Evolutionary conservation across 1,284 basidiomycete species (phyloP), one percentile per base, ranked within the genome.

Genomic region (Malassezia obtusa): DNA sequence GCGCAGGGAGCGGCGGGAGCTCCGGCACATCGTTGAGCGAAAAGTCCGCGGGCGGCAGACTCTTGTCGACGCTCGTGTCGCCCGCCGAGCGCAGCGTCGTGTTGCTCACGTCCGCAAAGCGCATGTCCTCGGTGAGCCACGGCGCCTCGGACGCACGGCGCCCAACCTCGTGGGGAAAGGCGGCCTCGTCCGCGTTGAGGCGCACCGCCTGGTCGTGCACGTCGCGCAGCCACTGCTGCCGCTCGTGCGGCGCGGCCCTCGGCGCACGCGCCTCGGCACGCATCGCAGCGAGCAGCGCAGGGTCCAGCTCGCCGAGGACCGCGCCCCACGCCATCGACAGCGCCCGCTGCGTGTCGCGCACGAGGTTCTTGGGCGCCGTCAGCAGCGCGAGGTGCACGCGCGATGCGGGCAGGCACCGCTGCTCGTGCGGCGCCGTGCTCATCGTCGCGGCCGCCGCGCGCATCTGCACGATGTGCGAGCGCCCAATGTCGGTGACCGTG

Each of bases 191-290:
- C 14, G 14, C 11, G 45, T 25, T 47, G 33, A 45, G 26, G 19
- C 26, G 49, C 32, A 26, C 26, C 9, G 43, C 30, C 40, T 56
- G 30, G 17, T 50, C 53, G 35, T 44, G 53, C 7, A 56, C 41
- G 11, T 35, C 30, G 26, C 36, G 44, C 4, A 56, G 53, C 53
- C 53, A 56, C n/a, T 30, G 35, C 44, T 56, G 53, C 49, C 30
- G 39, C 15, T 50, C 39, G 24, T 39, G 32, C 2, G 39, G 43
- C 19, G 41, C 17, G 11, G n/a, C 33, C 4, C 14, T 14, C 33
- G 15, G 33, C 33, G 15, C 17, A n/a, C 33, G 33, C 17, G 37
- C 37, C 21, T 12, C 21, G 10, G 24, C 21, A 2, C n/a, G 21
- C 21, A 22, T 21, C 21, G 37, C 37, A 3, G 33, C 33, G 15